phyloP scores from a whole-genome alignment of 495 filamentous ascomycete species.

The Tuber melanosporum region DNA sequence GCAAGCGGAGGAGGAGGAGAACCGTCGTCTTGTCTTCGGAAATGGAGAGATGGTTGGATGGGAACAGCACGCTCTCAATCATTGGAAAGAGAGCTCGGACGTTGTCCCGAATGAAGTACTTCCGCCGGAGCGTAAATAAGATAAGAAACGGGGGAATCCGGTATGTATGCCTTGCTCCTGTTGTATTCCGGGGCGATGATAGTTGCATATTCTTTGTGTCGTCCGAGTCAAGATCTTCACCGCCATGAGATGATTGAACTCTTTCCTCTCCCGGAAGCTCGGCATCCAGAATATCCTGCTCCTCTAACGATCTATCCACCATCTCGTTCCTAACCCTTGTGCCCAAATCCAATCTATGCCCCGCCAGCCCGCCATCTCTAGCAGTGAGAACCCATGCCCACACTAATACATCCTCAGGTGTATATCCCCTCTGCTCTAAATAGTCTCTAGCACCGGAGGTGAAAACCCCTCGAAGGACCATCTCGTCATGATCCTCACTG shows the following conservation, averaged over 20 bases:
- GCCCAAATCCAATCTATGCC: slow-evolving; percentile 44
- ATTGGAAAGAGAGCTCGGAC: slow-evolving; percentile 47
- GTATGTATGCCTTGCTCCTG: neutral
- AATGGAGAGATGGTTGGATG: slow-evolving; percentile 41
- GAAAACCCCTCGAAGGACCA: slow-evolving; percentile 45
- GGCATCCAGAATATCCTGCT: neutral
- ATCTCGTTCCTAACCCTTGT: neutral
- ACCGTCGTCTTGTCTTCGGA: slow-evolving; percentile 43
- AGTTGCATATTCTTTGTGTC: neutral
- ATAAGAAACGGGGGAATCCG: slow-evolving; percentile 50
- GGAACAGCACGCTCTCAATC: slow-evolving; percentile 39
- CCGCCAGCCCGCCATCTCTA: slow-evolving; percentile 44
- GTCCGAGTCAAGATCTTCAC: neutral
- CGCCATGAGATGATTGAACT: neutral
- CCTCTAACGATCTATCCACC: neutral
- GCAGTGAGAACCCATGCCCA: slow-evolving; percentile 57
- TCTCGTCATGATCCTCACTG: slow-evolving; percentile 25
- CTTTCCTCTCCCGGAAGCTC: neutral
- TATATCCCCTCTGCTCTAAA: slow-evolving; percentile 46
- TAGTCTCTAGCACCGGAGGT: slow-evolving; percentile 37
- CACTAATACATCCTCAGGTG: slow-evolving; percentile 49
- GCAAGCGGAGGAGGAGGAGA: slow-evolving; percentile 49
- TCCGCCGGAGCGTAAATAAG: slow-evolving; percentile 49
- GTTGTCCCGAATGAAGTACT: slow-evolving; percentile 43
- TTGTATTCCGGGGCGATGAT: neutral